Conservation (phyloP, 2,329 filamentous ascomycete genomes). For the Thelonectria olida region DNA sequence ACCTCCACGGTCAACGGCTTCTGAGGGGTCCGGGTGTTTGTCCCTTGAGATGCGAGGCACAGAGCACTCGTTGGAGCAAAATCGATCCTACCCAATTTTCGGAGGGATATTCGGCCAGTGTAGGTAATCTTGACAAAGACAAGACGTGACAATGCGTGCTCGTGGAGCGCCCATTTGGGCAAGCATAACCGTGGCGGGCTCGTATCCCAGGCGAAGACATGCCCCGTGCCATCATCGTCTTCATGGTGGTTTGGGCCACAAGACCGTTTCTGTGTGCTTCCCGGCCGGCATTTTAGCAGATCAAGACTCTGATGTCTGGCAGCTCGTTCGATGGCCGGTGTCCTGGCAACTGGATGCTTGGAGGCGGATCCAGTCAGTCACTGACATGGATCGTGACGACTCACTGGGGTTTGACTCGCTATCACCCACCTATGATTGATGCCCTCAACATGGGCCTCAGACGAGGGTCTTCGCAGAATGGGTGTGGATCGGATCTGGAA, state of each 20-base stretch:
- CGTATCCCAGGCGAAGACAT: slow-evolving; percentile 6
- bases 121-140: slow-evolving; percentile 9
- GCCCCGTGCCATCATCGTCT: slow-evolving; percentile 1
- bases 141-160: neutral
- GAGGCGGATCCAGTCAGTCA: slow-evolving; percentile 1
- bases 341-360: neutral
- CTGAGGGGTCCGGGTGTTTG: neutral
- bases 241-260: neutral
- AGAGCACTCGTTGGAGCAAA: neutral
- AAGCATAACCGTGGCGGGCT: neutral
- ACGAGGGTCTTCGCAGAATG: neutral
- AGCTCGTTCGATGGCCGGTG: neutral
- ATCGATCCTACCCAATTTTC: neutral
- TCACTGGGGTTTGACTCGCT: neutral
- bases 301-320: neutral
- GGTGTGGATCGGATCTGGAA: neutral
- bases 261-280: neutral
- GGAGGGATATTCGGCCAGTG: neutral
- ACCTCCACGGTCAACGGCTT: neutral
- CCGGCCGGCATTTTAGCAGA: neutral
- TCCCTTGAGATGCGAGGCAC: neutral
- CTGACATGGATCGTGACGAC: slow-evolving; percentile 9
- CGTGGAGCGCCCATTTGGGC: neutral
- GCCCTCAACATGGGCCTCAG: neutral
- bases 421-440: neutral